Evolutionary conservation across 768 basidiomycete genomes (phyloP).

Genomic region (Lentinula lateritia): DNA sequence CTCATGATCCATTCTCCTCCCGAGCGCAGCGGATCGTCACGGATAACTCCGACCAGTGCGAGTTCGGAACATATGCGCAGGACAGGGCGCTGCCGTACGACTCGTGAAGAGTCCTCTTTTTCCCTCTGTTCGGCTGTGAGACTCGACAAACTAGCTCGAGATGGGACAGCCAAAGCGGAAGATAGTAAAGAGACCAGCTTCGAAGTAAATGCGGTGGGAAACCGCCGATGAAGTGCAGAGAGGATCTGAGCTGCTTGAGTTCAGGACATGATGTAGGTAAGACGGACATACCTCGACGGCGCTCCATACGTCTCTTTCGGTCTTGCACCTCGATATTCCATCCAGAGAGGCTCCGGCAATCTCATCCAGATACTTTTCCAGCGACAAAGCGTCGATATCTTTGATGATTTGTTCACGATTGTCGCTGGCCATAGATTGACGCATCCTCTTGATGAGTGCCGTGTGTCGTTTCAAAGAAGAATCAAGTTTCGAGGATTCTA

Average conservation of each 20-base stretch:
- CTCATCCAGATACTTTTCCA: slow-evolving; percentile 97
- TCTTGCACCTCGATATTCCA: slow-evolving; percentile 82
- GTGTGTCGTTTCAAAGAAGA: slow-evolving; percentile 96
- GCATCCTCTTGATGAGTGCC: slow-evolving; percentile 89
- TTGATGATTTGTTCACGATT: slow-evolving; percentile 85
- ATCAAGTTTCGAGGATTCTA: slow-evolving; percentile 77
- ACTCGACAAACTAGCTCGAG: slow-evolving; percentile 48
- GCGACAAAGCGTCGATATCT: slow-evolving; percentile 82
- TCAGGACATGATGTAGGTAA: not conserved
- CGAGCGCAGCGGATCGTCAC: slow-evolving; percentile 62
- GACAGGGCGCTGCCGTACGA: slow-evolving; percentile 79
- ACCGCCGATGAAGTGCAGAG: slow-evolving; percentile 82
- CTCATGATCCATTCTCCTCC: slow-evolving; percentile 91
- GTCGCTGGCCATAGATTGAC: slow-evolving; percentile 77
- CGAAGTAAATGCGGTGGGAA: slow-evolving; percentile 75
- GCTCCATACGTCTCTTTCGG: slow-evolving; percentile 87
- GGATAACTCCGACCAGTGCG: slow-evolving; percentile 80
- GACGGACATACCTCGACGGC: slow-evolving; percentile 74
- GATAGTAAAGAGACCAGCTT: slow-evolving; percentile 57
- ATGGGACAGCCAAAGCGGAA: slow-evolving; percentile 52
- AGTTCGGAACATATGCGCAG: slow-evolving; percentile 87
- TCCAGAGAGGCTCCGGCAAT: slow-evolving; percentile 84
- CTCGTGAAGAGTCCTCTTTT: slow-evolving; percentile 80
- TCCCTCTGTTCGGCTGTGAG: slow-evolving; percentile 78
- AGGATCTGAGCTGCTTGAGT: slow-evolving; percentile 54